Conservation (phyloP, 805 yeast species). For the Ogataea sp. region DNA sequence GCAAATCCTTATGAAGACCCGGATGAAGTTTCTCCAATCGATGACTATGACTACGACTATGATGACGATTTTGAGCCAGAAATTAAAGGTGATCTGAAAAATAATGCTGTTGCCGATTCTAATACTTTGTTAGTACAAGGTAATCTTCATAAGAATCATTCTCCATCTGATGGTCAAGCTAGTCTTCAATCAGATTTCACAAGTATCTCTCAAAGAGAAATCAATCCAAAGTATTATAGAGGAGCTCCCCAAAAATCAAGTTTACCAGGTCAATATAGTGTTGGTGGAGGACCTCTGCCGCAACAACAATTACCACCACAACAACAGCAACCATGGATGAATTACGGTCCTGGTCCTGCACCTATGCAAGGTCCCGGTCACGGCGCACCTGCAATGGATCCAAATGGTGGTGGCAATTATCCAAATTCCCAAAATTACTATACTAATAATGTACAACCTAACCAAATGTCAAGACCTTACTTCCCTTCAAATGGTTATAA, state of each 20-base stretch:
- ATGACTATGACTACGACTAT: not conserved
- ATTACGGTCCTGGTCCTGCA: too few species aligned
- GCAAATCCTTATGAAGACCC: constrained; percentile 10
- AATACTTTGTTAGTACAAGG: too few species aligned
- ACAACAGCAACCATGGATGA: not conserved
- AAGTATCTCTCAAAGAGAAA: constrained; percentile 70
- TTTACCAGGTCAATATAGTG: constrained; percentile 12
- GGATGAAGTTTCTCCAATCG: not conserved
- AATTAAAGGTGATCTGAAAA: not conserved
- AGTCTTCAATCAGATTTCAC: constrained; percentile 57
- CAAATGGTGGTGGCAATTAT: constrained; percentile 5
- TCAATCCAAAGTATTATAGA: constrained; percentile 48
- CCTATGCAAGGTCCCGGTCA: too few species aligned
- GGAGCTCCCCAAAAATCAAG: constrained; percentile 22
- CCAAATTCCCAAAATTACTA: too few species aligned
- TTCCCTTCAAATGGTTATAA: constrained; percentile 2
- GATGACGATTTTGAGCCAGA: constrained; percentile 2
- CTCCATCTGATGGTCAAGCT: constrained; percentile 16
- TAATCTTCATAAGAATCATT: too few species aligned
- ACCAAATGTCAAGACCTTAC: constrained; percentile 6
- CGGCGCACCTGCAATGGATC: constrained; percentile 2
- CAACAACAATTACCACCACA: constrained; percentile 7
- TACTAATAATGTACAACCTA: constrained; percentile 12
- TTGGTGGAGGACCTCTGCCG: constrained; percentile 7
- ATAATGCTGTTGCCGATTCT: too few species aligned